Percentiles rank a stretch among this genome's conserved stretches.
These are phyloP conservation scores for Podaxis carcinomalis DNA, from an alignment of 768 basidiomycete genomes.

Conservation along the genomic window DNA sequence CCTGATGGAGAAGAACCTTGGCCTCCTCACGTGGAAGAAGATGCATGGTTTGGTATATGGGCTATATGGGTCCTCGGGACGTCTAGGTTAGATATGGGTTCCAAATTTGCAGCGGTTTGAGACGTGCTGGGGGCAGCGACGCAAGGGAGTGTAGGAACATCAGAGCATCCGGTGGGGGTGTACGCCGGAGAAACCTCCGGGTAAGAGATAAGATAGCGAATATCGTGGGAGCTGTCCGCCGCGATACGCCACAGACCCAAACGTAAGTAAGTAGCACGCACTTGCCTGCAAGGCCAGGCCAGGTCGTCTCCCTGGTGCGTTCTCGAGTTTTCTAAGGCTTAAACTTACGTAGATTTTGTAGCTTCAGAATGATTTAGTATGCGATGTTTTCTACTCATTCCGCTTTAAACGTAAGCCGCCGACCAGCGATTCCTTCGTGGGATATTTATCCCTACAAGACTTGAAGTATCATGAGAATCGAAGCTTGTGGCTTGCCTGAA, in stretches of 20 bases:
- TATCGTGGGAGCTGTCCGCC: neutral
- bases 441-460: neutral
- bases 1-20: constrained; percentile 73
- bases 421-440: neutral
- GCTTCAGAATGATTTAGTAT: neutral
- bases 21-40: constrained; percentile 72
- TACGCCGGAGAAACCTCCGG: neutral
- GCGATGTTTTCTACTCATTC: neutral
- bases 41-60: constrained; percentile 41
- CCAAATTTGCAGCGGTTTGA: neutral
- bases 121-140: neutral
- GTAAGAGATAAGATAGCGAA: constrained; percentile 6
- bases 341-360: neutral
- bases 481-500: neutral
- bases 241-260: neutral
- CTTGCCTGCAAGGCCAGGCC: neutral
- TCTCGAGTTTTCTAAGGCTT: neutral
- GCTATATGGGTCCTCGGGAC: neutral
- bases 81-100: neutral
- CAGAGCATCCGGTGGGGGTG: neutral
- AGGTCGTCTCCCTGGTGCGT: neutral
- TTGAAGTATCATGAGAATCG: neutral
- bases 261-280: neutral
- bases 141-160: neutral
- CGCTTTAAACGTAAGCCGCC: neutral